Percentiles rank a stretch among this genome's conserved stretches.
Conservation (phyloP, 495 filamentous ascomycete genomes). For the Lasiosphaeriaceae sp. region DNA sequence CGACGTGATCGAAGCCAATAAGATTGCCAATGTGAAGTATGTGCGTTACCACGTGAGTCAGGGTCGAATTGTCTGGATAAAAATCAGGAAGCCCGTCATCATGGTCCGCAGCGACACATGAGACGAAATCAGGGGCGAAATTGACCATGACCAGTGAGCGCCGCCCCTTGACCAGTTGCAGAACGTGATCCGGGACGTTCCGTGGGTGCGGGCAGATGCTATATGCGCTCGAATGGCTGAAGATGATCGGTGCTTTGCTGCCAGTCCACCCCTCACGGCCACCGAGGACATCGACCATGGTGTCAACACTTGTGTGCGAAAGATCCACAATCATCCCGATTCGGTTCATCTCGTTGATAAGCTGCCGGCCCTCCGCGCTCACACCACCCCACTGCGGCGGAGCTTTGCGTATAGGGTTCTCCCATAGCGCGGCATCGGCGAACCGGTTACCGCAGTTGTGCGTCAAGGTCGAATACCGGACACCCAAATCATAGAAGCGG, state of each 20-base stretch:
- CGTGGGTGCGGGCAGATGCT: conserved; percentile 65
- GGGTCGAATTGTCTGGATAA: conserved; percentile 63
- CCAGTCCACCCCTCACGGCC: conserved; percentile 43
- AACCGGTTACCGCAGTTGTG: conserved; percentile 93
- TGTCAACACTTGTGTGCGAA: conserved; percentile 62
- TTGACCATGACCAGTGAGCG: conserved; percentile 72
- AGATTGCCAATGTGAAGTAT: conserved; percentile 64
- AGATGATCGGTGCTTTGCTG: conserved; percentile 66
- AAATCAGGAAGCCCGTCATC: conserved; percentile 59
- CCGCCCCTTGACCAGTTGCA: conserved; percentile 57
- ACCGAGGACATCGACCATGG: conserved; percentile 65
- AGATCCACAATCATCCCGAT: conserved; percentile 77
- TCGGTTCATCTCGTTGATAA: conserved; percentile 77
- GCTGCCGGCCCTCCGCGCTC: conserved; percentile 58
- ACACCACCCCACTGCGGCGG: conserved; percentile 59
- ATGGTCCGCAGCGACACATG: conserved; percentile 50
- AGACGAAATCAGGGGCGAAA: conserved; percentile 76
- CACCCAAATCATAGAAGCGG: conserved; percentile 71
- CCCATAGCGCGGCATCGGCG: conserved; percentile 73
- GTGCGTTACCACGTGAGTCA: conserved; percentile 74
- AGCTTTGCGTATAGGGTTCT: conserved; percentile 42
- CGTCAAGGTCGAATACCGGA: conserved; percentile 84
- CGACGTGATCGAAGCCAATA: conserved; percentile 72
- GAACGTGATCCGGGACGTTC: conserved; percentile 69
- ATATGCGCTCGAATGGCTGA: conserved; percentile 65